Percentiles rank a stretch among this genome's conserved stretches.
These are phyloP conservation scores for Plasmodium falciparum DNA, from an alignment of 169 alveolate species.

Conservation along the genomic window DNA sequence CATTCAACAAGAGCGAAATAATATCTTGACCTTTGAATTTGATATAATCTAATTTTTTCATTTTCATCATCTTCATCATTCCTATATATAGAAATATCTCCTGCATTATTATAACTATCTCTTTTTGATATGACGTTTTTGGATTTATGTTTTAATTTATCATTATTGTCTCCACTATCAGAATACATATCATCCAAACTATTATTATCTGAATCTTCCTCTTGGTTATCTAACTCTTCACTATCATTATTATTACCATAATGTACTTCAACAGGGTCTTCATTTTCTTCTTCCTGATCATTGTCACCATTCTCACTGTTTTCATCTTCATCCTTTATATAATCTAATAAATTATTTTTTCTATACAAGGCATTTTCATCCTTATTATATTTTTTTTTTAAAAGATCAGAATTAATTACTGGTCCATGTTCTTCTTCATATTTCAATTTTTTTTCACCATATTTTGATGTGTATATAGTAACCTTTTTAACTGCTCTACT, in stretches of 20 bases:
- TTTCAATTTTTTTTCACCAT: conserved; percentile 94
- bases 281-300: conserved; percentile 5
- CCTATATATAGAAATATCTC: conserved; percentile 21
- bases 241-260: no score
- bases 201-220: conserved; percentile 7
- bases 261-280: background rate
- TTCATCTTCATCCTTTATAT: conserved; percentile 77
- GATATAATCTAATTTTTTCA: conserved; percentile 87
- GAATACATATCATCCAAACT: conserved; percentile 26
- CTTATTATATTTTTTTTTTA: conserved; percentile 11
- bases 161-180: conserved; percentile 12
- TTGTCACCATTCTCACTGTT: conserved; percentile 54
- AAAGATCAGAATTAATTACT: conserved; percentile 18
- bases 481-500: conserved; percentile 90
- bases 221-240: background rate
- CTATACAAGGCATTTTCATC: conserved; percentile 39
- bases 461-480: conserved; percentile 94
- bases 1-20: conserved; percentile 96
- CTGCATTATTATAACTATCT: conserved; percentile 45
- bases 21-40: conserved; percentile 91
- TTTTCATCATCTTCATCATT: conserved; percentile 78
- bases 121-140: conserved; percentile 6
- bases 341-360: conserved; percentile 67
- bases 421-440: conserved; percentile 95
- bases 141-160: background rate